Conservation (phyloP, 306 rosid genomes). For the Fragaria nilgerrensis region DNA sequence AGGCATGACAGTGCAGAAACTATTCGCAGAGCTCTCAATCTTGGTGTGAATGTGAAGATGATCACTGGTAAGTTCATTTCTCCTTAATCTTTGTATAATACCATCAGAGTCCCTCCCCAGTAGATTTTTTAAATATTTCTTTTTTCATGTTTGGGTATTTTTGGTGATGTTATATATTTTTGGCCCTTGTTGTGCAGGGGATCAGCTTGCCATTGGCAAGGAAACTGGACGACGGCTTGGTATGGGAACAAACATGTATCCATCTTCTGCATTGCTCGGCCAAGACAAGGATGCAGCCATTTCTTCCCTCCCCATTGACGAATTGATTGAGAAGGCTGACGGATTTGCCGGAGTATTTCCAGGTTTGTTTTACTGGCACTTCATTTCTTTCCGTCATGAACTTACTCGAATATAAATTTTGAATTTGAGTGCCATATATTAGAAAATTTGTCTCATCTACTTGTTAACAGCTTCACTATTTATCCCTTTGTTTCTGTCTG, state of each 20-base stretch:
- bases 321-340: slow-evolving; percentile 96
- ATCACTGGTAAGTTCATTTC: slow-evolving; percentile 69
- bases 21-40: slow-evolving; percentile 92
- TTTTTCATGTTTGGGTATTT: background rate
- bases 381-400: background rate
- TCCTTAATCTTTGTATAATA: slow-evolving; percentile 3
- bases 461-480: background rate
- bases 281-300: slow-evolving; percentile 78
- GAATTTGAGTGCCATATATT: background rate
- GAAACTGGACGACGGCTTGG: slow-evolving; percentile 99
- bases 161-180: slow-evolving; percentile 9
- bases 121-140: background rate
- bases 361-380: slow-evolving; percentile 43
- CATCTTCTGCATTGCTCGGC: slow-evolving; percentile 91
- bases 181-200: slow-evolving; percentile 50
- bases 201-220: slow-evolving; percentile 96
- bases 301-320: slow-evolving; percentile 84
- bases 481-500: background rate
- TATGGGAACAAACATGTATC: slow-evolving; percentile 99
- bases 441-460: background rate
- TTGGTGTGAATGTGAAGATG: slow-evolving; percentile 99
- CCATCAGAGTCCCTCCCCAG: background rate
- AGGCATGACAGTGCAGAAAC: slow-evolving; percentile 99
- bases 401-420: background rate
- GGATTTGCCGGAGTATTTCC: slow-evolving; percentile 99